Conservation (phyloP, 2,329 filamentous ascomycete species). For the Diaporthe capsici region DNA sequence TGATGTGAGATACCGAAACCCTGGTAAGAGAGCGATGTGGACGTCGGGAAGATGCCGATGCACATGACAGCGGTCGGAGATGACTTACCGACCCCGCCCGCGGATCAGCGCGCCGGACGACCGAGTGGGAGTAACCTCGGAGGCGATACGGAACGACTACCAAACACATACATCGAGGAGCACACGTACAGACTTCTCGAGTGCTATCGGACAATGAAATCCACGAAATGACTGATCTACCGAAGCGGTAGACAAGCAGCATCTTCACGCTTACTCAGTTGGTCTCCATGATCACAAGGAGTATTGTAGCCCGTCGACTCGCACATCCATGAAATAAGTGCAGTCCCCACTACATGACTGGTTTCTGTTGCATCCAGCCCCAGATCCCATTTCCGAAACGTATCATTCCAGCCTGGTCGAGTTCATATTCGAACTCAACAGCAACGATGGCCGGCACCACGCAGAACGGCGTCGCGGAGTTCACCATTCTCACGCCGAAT, state of each 20-base stretch:
- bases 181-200: neutral
- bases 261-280: neutral
- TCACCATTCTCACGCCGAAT: constrained; percentile 46
- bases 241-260: neutral
- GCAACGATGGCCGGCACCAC: neutral
- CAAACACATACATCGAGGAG: neutral
- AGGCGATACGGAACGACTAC: neutral
- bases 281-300: neutral
- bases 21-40: too few species aligned
- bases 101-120: neutral
- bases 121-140: neutral
- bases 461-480: neutral
- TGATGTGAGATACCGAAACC: neutral
- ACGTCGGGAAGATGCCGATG: neutral
- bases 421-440: neutral
- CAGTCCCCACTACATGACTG: neutral
- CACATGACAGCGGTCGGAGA: neutral
- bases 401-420: too few species aligned
- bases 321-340: neutral
- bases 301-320: neutral
- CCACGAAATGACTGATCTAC: neutral
- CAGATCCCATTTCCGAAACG: neutral
- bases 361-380: too few species aligned
- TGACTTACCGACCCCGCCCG: neutral
- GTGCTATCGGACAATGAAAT: neutral